phyloP scores from a whole-genome alignment of 345 rosid species.

The Lagerstroemia speciosa region DNA sequence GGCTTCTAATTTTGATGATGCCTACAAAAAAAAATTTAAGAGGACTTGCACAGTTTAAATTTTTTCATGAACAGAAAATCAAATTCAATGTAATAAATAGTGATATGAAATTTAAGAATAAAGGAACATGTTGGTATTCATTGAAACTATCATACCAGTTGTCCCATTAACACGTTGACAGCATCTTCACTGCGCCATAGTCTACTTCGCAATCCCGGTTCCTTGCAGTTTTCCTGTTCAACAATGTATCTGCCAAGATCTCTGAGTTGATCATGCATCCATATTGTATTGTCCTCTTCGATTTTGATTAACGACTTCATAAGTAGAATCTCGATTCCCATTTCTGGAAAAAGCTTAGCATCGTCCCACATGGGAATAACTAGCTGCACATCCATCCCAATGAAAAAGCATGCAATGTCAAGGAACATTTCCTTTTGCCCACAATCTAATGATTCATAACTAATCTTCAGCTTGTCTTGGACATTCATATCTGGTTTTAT shows the following conservation, averaged over 20 bases:
- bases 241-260: constrained; percentile 3
- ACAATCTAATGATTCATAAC: background rate
- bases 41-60: background rate
- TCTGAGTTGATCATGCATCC: constrained; percentile 9
- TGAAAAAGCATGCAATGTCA: constrained; percentile 4
- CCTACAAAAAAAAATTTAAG: background rate
- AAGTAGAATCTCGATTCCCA: background rate
- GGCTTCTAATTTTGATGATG: background rate
- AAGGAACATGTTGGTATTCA: background rate
- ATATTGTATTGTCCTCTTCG: background rate
- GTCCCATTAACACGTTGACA: background rate
- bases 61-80: background rate
- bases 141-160: background rate
- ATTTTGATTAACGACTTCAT: background rate
- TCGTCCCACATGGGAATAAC: background rate
- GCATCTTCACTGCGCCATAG: background rate
- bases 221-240: background rate
- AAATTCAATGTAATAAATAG: background rate
- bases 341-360: background rate
- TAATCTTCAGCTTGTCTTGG: background rate
- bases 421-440: constrained; percentile 5
- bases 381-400: background rate
- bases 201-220: background rate
- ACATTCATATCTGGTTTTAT: background rate
- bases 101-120: background rate